Percentiles rank a stretch among this genome's conserved stretches.
phyloP scores from a whole-genome alignment of 2,329 filamentous ascomycete species.

The Sporothrix sp. region DNA sequence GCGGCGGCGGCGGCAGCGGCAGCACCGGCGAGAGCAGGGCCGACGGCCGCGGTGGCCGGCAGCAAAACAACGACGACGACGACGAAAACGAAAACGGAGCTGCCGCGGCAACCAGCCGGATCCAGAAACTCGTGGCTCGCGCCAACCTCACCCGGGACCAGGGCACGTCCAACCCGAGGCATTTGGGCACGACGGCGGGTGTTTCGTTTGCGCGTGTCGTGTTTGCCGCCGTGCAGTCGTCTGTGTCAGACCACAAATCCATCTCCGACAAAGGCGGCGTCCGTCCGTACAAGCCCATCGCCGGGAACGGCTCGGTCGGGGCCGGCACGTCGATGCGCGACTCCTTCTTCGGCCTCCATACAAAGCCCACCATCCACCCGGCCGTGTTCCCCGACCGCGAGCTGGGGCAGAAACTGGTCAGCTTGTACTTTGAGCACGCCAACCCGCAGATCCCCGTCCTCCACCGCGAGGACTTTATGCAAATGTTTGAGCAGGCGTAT shows the following conservation, averaged over 20 bases:
- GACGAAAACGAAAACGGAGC: conserved; percentile 33
- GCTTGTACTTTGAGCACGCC: conserved; percentile 88
- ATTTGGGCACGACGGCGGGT: conserved; percentile 75
- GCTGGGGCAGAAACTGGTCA: conserved; percentile 61
- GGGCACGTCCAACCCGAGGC: conserved; percentile 63
- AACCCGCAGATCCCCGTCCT: conserved; percentile 94
- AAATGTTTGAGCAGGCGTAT: conserved; percentile 77
- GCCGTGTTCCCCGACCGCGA: conserved; percentile 74
- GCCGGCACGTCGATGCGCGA: conserved; percentile 79
- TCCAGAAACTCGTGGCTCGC: conserved; percentile 36
- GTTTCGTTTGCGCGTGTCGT: conserved; percentile 93
- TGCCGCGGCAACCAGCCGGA: conserved; percentile 42
- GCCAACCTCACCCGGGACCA: conserved; percentile 15
- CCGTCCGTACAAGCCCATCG: conserved; percentile 45
- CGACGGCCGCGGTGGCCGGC: background rate
- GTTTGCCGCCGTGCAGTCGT: conserved; percentile 80
- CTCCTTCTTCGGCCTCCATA: conserved; percentile 94
- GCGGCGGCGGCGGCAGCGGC: background rate
- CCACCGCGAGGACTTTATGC: conserved; percentile 81
- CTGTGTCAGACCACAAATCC: conserved; percentile 54
- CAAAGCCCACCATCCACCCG: conserved; percentile 75
- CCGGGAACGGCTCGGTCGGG: conserved; percentile 31
- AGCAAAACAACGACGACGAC: background rate
- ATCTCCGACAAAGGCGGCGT: conserved; percentile 55
- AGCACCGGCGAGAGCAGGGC: background rate